Base-by-base conservation (phyloP, 352 stramenopile genomes). In the Phytophthora sp. region DNA sequence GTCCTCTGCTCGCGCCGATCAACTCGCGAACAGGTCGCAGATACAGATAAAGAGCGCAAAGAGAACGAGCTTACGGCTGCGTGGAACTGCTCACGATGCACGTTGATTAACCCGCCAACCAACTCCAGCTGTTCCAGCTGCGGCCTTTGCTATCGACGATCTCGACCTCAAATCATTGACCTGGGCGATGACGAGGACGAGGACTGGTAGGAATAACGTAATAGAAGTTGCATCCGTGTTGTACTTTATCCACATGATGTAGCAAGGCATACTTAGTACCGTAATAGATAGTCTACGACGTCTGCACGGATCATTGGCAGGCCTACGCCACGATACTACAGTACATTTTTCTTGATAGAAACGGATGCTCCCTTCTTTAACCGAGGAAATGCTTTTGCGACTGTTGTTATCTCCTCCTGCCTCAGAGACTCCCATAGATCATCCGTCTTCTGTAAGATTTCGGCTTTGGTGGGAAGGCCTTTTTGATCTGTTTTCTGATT, bases 61-160 rank as follows among this genome's bases (percentile, higher is more conserved):
- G 71, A 82, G 20, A 82, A 62, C 9, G 49, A 70, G 15, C 33
- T 63, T 50, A 35, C 47, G 20, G 41, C 49, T 44, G 51, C 59
- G 11, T 96, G 86, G 86, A 91, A 71, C 57, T 96, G 88, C 56
- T 81, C 65, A 39, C 81, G 88, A 33, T 96, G 88, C 62, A 96
- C 86, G 9, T 73, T 96, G 57, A 73, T 85, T 44, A 96, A 96
- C 47, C 73, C 81, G 15, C 51, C 73, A 23, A 75, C 63, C 7
- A 86, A 71, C 39, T 66, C 89, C 24, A 78, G 73, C 29, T 96
- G 88, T 50, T 71, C 65, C 54, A 83, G 86, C 18, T 96, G 88
- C 45, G 83, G 86, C 0, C 70, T 91, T 50, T 82, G 84, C 16
- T 91, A 90, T 54, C 80, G 84, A 2, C 77, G 78, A 41, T 87